These are phyloP conservation scores for Saccharomycopsis olivae DNA, from an alignment of 805 yeast species.

Conservation along the genomic window DNA sequence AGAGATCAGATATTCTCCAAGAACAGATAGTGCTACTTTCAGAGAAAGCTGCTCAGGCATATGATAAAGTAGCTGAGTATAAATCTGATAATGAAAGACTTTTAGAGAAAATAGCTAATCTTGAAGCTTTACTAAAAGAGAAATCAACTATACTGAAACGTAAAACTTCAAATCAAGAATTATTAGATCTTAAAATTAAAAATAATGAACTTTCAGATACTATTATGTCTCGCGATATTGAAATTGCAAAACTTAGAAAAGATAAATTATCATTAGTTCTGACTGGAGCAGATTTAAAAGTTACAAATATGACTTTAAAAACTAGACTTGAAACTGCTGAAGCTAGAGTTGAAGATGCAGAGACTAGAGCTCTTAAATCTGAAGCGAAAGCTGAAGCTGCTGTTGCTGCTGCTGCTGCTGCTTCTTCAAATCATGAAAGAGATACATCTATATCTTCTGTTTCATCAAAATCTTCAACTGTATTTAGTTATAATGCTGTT, in stretches of 20 bases:
- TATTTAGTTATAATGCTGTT: slow-evolving; percentile 12
- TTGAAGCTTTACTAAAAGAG: slow-evolving; percentile 12
- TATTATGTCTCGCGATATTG: slow-evolving; percentile 1
- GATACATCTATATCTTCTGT: slow-evolving; percentile 13
- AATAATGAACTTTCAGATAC: slow-evolving; percentile 6
- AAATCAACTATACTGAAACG: slow-evolving; percentile 4
- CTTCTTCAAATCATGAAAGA: slow-evolving; percentile 7
- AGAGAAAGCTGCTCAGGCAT: slow-evolving; percentile 18
- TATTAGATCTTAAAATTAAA: slow-evolving; percentile 10
- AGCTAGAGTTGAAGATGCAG: neutral
- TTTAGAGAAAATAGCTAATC: slow-evolving; percentile 12
- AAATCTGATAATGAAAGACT: slow-evolving; percentile 14
- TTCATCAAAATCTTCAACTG: slow-evolving; percentile 8
- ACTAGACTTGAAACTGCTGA: neutral
- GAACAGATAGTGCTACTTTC: slow-evolving; percentile 17
- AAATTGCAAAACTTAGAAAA: slow-evolving; percentile 1
- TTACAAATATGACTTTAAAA: neutral
- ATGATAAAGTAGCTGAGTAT: slow-evolving; percentile 16
- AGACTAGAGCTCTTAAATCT: no score
- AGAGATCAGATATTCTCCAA: slow-evolving; percentile 17
- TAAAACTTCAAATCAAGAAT: slow-evolving; percentile 9
- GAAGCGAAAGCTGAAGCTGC: neutral
- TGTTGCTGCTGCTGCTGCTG: neutral
- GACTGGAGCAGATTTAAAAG: neutral
- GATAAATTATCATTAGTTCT: slow-evolving; percentile 5